Evolutionary conservation across 148 eudicot genomes (phyloP).

Genomic region (Linanthus parryae): DNA sequence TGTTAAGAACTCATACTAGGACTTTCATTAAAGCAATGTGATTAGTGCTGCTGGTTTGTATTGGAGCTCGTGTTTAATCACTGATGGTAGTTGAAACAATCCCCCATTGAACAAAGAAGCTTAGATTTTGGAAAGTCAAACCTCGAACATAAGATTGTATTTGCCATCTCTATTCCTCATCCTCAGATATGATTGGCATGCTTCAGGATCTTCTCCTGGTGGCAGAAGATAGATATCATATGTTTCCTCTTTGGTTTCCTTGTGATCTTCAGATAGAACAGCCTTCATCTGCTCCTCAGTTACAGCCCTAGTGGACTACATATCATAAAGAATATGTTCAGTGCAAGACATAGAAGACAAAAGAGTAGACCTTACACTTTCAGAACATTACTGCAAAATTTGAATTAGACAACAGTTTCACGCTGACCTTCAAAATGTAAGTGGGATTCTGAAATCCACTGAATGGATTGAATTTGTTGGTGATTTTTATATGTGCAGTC

Average conservation of each 20-base stretch:
- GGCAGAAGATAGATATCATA: slow-evolving; percentile 96
- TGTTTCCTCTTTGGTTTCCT: slow-evolving; percentile 77
- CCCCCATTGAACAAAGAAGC: too few species aligned
- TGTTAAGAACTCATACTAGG: too few species aligned
- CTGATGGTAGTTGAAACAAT: too few species aligned
- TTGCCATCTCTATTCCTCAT: slow-evolving; percentile 98
- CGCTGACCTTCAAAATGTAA: slow-evolving; percentile 77
- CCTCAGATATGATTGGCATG: slow-evolving; percentile 93
- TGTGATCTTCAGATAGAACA: slow-evolving; percentile 51
- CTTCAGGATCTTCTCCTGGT: slow-evolving; percentile 98
- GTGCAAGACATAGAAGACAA: slow-evolving; percentile 21
- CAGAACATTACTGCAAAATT: neutral
- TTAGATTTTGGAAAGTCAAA: too few species aligned
- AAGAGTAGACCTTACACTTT: slow-evolving; percentile 14
- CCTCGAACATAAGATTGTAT: slow-evolving; percentile 98
- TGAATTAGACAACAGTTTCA: neutral
- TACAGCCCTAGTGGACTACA: slow-evolving; percentile 70
- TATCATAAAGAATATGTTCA: slow-evolving; percentile 34
- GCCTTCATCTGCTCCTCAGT: slow-evolving; percentile 70
- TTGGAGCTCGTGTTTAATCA: too few species aligned
- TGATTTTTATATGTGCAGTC: slow-evolving; percentile 89
- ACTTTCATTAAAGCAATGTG: too few species aligned
- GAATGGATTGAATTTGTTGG: slow-evolving; percentile 89
- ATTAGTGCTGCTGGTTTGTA: too few species aligned
- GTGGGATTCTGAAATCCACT: slow-evolving; percentile 92